Evolutionary conservation across 768 basidiomycete genomes (phyloP), one percentile per base, ranked within the genome.

Genomic region (Pulveroboletus sp.): DNA sequence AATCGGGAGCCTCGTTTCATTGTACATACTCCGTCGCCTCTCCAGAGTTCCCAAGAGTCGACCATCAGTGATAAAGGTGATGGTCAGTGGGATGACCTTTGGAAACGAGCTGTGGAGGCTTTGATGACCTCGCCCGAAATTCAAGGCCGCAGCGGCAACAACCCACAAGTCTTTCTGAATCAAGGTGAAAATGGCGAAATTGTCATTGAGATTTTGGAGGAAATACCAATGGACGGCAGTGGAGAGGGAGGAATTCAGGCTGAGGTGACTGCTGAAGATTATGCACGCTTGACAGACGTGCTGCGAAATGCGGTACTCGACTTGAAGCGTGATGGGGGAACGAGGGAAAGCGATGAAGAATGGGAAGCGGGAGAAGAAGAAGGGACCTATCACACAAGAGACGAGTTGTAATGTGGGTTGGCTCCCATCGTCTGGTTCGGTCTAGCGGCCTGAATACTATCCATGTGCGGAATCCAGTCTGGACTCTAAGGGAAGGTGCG

Each of bases 241-340:
- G 69, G 56, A 4, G 62, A 53, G 43, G 62, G 51, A 12, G 46
- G 24, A 38, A 59, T 41, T 37, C 58, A 52, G 36, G 61, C 57
- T 32, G 66, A 71, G 52, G 56, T 69, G 39, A 68, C 70, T 56
- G 57, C 69, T 54, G 67, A 69, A 50, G 69, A 75, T 58, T 61
- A 69, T 55, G 72, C 77, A 49, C 69, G 67, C 36, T 65, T 85
- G 39, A 70, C 72, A 36, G 75, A 80, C 12, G 72, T 75, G 35
- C 62, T 87, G 38, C 76, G 77, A 24, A 77, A 73, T 24, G 80
- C 77, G 17, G 79, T 81, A 3, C 73, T 71, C 56, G 76, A 83
- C 53, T 69, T 79, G 55, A 70, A 68, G 43, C 69, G 67, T 44
- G 71, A 70, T 39, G 63, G 58, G 55, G 52, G 50, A 51, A 37